Evolutionary conservation across 2,329 filamentous ascomycete genomes (phyloP), one percentile per base, ranked within the genome.

Genomic region (Nothomitra cinnamomea): DNA sequence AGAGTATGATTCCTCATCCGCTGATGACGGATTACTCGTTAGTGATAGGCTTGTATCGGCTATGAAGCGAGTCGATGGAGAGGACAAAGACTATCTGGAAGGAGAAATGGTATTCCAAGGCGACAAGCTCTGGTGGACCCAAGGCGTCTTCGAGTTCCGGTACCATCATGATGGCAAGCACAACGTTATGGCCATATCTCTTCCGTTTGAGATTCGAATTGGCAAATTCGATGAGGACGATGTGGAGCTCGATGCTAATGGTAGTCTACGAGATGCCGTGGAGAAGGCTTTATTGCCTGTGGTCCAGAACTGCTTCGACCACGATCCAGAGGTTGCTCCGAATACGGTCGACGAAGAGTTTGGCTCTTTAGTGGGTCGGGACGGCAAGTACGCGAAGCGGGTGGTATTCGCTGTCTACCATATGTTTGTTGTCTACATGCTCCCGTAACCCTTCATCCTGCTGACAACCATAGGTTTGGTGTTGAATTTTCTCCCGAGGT

Each of bases 81-180:
- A 73, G 2, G 75, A 75, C 2, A 69, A 67, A 17, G 75, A 85
- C 55, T 74, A 82, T 58, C 77, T 87, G 2, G 75, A 78, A 12
- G 92, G 92, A 43, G 87, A 95, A 65, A 82, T 96, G 62, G 68
- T 87, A 12, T 96, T 98, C 64, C 74, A 82, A 8, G 89, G 92
- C 49, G 89, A 96, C 70, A 95, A 94, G 69, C 76, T 95, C 1
- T 98, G 87, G 83, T 98, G 92, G 92, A 94, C 85, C 0, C 85
- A 90, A 57, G 92, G 92, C 53, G 85, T 94, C 2, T 98, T 95
- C 63, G 92, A 98, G 64, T 94, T 98, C 72, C 82, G 92, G 41
- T 95, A 95, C 69, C 92, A 98, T 68, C 92, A 98, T 67, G 83
- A 87, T 60, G 88, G 88, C 54, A 85, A 84, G 61, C 88, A 98